Conservation (phyloP, 345 rosid genomes). For the Eucalyptus regnans region DNA sequence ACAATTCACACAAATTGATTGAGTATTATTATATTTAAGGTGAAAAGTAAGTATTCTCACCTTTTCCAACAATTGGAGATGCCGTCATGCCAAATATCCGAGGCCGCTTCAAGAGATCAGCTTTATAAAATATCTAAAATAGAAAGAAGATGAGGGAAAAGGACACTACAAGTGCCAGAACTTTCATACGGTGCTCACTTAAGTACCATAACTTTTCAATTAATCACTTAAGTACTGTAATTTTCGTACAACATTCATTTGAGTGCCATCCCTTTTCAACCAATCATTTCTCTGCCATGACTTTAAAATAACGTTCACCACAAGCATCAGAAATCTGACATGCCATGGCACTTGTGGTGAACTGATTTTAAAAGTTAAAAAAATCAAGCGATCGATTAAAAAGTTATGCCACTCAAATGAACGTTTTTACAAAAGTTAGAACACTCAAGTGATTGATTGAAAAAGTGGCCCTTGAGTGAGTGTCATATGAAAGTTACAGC, state of each 20-base stretch:
- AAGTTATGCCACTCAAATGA: not conserved
- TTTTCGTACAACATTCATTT: not conserved
- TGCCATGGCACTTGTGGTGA: not conserved
- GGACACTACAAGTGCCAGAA: not conserved
- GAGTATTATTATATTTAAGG: not conserved
- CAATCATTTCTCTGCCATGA: not conserved
- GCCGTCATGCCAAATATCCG: conserved; percentile 98
- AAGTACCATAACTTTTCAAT: not conserved
- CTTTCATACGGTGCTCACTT: not conserved
- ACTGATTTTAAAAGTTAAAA: not conserved
- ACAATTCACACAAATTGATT: not conserved
- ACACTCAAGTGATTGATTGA: not conserved
- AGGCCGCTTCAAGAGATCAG: conserved; percentile 35
- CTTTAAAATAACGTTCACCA: not conserved
- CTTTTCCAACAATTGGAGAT: conserved; percentile 92
- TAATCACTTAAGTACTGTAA: not conserved
- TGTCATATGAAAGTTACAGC: not conserved
- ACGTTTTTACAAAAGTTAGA: not conserved
- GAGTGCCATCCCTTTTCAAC: not conserved
- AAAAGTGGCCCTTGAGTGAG: not conserved
- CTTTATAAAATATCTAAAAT: conserved; percentile 60
- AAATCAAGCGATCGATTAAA: not conserved
- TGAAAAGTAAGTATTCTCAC: conserved; percentile 18
- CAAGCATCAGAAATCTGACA: not conserved
- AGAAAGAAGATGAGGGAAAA: not conserved